A percentile compares a stretch with the other conserved stretches of the same genome.
Conservation (phyloP, 2,329 filamentous ascomycete species). For the Phaeosphaeriaceae sp. region DNA sequence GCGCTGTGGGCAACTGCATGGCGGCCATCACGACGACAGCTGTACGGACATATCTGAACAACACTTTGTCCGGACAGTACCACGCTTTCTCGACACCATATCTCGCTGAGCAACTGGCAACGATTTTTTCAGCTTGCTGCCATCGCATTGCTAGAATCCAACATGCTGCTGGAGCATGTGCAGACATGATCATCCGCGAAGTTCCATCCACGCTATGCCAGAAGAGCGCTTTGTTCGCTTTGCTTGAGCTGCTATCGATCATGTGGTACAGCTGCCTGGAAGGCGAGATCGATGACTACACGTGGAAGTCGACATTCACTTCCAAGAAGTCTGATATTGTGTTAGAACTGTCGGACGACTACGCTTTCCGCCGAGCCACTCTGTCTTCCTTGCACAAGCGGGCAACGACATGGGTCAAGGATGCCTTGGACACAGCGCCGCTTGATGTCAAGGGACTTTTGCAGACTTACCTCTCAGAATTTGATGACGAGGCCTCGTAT, state of each 20-base stretch:
- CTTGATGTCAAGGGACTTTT: slow-evolving; percentile 93
- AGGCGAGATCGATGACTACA: slow-evolving; percentile 91
- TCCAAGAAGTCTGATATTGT: slow-evolving; percentile 80
- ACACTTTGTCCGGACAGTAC: slow-evolving; percentile 74
- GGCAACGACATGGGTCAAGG: slow-evolving; percentile 81
- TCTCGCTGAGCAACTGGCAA: slow-evolving; percentile 85
- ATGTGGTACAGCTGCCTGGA: slow-evolving; percentile 97
- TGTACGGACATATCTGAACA: slow-evolving; percentile 79
- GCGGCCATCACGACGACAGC: slow-evolving; percentile 71
- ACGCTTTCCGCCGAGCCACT: slow-evolving; percentile 79
- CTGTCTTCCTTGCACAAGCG: slow-evolving; percentile 78
- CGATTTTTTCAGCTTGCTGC: slow-evolving; percentile 87
- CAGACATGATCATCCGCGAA: slow-evolving; percentile 83
- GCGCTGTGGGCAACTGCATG: slow-evolving; percentile 70
- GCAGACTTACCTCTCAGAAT: slow-evolving; percentile 95
- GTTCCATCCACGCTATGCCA: slow-evolving; percentile 92
- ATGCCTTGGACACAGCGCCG: slow-evolving; percentile 83
- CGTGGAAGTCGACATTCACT: slow-evolving; percentile 81
- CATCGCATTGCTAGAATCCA: slow-evolving; percentile 93
- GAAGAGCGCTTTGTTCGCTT: slow-evolving; percentile 86
- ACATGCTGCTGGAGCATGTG: slow-evolving; percentile 81
- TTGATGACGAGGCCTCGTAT: slow-evolving; percentile 88
- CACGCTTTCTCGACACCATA: slow-evolving; percentile 89
- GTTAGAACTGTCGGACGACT: slow-evolving; percentile 93
- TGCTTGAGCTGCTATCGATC: slow-evolving; percentile 88